Conservation (phyloP, 768 basidiomycete genomes). For the Lactarius psammicola region DNA sequence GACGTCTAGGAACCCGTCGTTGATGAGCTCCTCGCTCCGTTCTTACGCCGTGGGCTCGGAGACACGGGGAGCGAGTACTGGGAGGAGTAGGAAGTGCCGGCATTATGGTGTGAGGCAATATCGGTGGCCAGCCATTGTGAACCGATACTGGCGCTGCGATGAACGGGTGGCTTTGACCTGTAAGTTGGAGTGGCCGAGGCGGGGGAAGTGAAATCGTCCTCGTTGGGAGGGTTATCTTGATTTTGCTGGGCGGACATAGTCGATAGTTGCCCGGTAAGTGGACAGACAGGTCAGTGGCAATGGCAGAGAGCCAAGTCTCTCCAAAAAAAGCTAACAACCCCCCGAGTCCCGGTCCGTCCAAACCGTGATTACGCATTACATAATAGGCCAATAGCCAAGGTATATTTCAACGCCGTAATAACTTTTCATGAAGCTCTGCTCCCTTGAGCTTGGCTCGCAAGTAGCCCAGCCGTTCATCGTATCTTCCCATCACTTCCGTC, state of each 20-base stretch:
- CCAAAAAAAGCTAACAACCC: neutral
- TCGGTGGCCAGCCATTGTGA: conserved; percentile 60
- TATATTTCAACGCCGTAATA: conserved; percentile 52
- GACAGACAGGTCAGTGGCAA: too few relatives aligned
- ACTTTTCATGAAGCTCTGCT: conserved; percentile 79
- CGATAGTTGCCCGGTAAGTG: neutral
- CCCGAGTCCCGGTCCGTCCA: neutral
- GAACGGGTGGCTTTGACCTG: conserved; percentile 33
- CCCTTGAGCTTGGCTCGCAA: conserved; percentile 79
- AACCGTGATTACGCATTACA: neutral
- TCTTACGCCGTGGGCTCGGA: conserved; percentile 46
- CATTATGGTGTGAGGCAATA: conserved; percentile 62
- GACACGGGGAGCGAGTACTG: conserved; percentile 42
- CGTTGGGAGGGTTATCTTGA: neutral
- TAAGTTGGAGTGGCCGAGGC: conserved; percentile 31
- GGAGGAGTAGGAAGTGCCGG: conserved; percentile 67
- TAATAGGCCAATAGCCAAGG: neutral
- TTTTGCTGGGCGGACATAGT: conserved; percentile 19
- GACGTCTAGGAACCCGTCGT: conserved; percentile 44
- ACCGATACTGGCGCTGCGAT: conserved; percentile 49
- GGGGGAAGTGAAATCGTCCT: conserved; percentile 6
- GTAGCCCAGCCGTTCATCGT: conserved; percentile 75
- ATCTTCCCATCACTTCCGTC: conserved; percentile 68
- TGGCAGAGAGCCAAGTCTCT: neutral
- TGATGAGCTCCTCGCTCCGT: conserved; percentile 51